Evolutionary conservation across 345 rosid species (phyloP).

Genomic region (Arabis alpina): DNA sequence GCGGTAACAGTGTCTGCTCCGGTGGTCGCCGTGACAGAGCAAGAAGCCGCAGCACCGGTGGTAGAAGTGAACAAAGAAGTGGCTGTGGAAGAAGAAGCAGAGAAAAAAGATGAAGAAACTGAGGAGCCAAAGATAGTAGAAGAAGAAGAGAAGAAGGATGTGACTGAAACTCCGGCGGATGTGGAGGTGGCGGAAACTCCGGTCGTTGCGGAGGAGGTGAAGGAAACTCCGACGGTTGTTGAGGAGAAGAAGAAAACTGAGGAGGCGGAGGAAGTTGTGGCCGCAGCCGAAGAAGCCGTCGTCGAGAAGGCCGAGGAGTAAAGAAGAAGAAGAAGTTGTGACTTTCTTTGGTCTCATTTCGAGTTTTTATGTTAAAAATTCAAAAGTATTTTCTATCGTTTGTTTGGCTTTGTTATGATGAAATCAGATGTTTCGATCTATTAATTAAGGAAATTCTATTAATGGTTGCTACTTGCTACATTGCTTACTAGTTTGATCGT

Average conservation of each 20-base stretch:
- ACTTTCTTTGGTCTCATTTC: constrained; percentile 30
- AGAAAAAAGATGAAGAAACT: constrained; percentile 24
- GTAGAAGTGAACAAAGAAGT: constrained; percentile 36
- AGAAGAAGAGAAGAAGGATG: constrained; percentile 25
- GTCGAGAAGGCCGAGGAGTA: constrained; percentile 33
- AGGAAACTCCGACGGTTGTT: constrained; percentile 24
- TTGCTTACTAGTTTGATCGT: background rate
- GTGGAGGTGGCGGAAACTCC: constrained; percentile 14
- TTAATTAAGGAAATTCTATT: background rate
- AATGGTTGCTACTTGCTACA: constrained; percentile 15
- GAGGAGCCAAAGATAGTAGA: constrained; percentile 22
- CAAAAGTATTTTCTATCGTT: constrained; percentile 14
- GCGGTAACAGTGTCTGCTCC: constrained; percentile 20
- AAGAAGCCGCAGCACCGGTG: constrained; percentile 33
- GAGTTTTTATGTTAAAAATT: background rate
- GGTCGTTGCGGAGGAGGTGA: constrained; percentile 24
- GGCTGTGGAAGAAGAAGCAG: constrained; percentile 35
- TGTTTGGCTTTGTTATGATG: constrained; percentile 18
- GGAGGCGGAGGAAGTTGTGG: constrained; percentile 26
- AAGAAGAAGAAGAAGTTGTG: constrained; percentile 15
- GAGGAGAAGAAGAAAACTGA: constrained; percentile 32
- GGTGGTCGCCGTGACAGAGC: constrained; percentile 20
- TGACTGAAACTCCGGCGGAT: constrained; percentile 23
- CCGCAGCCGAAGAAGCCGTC: constrained; percentile 24
- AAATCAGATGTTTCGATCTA: constrained; percentile 24